phyloP scores from a whole-genome alignment of 768 basidiomycete genomes.

The Cyathus striatus region DNA sequence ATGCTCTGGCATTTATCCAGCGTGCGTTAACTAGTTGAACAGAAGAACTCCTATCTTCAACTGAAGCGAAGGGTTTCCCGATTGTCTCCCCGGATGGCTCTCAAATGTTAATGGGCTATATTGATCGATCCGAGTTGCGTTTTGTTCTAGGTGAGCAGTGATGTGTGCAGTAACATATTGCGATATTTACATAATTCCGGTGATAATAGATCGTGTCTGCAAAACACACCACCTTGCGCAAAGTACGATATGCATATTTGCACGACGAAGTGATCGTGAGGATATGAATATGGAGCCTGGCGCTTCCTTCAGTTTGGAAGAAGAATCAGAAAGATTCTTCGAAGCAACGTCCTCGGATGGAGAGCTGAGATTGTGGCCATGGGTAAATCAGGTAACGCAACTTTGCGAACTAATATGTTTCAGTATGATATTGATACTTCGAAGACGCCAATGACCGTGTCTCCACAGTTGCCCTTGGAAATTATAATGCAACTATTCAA shows the following conservation, averaged over 20 bases:
- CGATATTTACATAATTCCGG: conserved; percentile 5
- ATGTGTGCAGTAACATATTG: conserved; percentile 2
- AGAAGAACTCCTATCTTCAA: conserved; percentile 71
- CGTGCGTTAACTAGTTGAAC: conserved; percentile 6
- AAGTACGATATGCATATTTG: conserved; percentile 73
- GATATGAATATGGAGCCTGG: conserved; percentile 44
- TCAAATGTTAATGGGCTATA: conserved; percentile 75
- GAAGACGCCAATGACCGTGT: conserved; percentile 92
- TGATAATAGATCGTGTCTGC: conserved; percentile 60
- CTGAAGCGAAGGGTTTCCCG: conserved; percentile 88
- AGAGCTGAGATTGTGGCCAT: conserved; percentile 72
- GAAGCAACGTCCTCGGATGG: conserved; percentile 53
- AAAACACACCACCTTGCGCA: conserved; percentile 54
- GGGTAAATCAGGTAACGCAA: conserved; percentile 84
- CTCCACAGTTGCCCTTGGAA: conserved; percentile 88
- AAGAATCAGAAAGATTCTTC: conserved; percentile 56
- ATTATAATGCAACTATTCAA: conserved; percentile 98
- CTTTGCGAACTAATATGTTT: background rate
- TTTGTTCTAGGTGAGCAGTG: conserved; percentile 71
- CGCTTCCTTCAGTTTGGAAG: conserved; percentile 55
- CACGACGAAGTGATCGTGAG: conserved; percentile 44
- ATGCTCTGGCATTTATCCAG: background rate
- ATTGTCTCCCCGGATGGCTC: conserved; percentile 63
- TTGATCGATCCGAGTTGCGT: conserved; percentile 78
- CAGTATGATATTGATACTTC: conserved; percentile 3